These are phyloP conservation scores for Neoboletus magnificus DNA, from an alignment of 768 basidiomycete genomes.

Conservation along the genomic window DNA sequence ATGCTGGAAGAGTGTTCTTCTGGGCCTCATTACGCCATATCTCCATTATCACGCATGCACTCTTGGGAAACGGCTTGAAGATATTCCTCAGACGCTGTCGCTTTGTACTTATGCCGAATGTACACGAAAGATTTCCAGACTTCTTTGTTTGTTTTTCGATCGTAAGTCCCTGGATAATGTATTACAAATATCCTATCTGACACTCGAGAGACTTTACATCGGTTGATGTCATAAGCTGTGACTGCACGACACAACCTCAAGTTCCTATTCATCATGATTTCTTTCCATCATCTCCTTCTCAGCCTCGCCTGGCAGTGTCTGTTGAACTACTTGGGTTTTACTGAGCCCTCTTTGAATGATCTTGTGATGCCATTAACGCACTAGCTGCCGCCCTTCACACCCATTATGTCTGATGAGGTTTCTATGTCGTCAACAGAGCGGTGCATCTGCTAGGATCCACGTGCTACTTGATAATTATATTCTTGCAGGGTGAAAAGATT, in stretches of 20 bases:
- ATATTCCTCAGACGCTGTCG: neutral
- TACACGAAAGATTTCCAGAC: neutral
- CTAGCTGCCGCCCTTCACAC: neutral
- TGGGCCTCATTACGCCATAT: neutral
- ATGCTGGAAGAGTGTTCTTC: neutral
- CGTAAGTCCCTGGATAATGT: too few relatives aligned
- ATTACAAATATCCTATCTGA: neutral
- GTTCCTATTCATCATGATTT: neutral
- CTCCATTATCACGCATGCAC: neutral
- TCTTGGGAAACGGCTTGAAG: neutral
- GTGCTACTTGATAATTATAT: neutral
- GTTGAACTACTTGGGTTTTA: neutral
- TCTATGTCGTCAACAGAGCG: neutral
- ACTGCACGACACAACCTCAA: neutral
- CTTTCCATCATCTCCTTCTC: neutral
- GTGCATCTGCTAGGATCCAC: neutral
- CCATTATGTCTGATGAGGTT: neutral
- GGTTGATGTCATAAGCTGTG: neutral
- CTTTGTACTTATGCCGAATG: neutral
- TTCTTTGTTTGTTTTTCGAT: neutral
- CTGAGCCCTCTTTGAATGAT: neutral
- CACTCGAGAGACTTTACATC: neutral
- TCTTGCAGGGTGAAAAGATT: neutral
- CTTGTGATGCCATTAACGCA: neutral
- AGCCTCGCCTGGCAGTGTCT: neutral